These are phyloP conservation scores for Scenedesmus sp. DNA, from an alignment of 163 green algal genomes.

Conservation along the genomic window DNA sequence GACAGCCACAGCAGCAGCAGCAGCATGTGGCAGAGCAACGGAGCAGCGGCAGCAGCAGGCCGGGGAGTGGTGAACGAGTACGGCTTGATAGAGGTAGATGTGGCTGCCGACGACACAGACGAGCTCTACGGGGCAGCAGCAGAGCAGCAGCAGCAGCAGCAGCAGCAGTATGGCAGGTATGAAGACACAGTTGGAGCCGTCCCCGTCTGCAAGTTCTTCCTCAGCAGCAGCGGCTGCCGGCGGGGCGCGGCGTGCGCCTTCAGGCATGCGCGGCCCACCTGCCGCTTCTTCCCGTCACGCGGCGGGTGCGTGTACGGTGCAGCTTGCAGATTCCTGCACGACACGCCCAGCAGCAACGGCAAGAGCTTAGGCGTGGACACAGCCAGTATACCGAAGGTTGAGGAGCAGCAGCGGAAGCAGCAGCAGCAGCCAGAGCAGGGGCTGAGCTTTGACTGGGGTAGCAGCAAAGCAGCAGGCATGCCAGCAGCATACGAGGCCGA, in stretches of 20 bases:
- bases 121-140: background rate
- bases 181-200: background rate
- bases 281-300: slow-evolving; percentile 22
- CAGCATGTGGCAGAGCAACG: background rate
- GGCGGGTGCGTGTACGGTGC: slow-evolving; percentile 30
- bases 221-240: slow-evolving; percentile 22
- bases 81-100: slow-evolving; percentile 33
- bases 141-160: background rate
- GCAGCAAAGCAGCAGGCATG: background rate
- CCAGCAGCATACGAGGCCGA: slow-evolving; percentile 1
- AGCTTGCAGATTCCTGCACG: slow-evolving; percentile 23
- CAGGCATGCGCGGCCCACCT: slow-evolving; percentile 22
- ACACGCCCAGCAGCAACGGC: background rate
- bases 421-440: slow-evolving; percentile 22
- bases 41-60: background rate
- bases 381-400: background rate
- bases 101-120: background rate
- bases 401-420: background rate
- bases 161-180: slow-evolving; percentile 13
- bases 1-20: slow-evolving; percentile 3
- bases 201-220: slow-evolving; percentile 20
- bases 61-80: background rate
- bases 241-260: slow-evolving; percentile 9
- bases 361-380: background rate
- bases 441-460: slow-evolving; percentile 41